Percentiles rank a stretch among this genome's conserved stretches.
phyloP scores from a whole-genome alignment of 2,329 filamentous ascomycete genomes.

The Falciphora oryzae region DNA sequence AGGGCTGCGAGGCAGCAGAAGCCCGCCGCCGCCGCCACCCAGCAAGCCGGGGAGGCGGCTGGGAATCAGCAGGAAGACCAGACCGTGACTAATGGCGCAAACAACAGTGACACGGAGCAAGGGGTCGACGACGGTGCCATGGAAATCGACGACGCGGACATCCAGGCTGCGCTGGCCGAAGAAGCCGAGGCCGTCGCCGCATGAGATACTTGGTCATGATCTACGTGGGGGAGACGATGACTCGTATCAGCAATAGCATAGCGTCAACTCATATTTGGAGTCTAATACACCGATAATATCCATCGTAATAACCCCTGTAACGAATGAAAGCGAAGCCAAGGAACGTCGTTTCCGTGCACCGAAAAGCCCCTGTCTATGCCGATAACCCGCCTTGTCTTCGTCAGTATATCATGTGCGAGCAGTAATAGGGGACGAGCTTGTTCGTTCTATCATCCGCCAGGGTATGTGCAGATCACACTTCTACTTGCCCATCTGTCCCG shows the following conservation, averaged over 20 bases:
- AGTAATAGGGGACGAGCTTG: too few species aligned
- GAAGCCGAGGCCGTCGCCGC: not conserved
- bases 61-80: not conserved
- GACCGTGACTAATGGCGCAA: not conserved
- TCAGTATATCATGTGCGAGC: too few species aligned
- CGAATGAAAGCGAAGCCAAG: not conserved
- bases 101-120: not conserved
- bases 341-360: not conserved
- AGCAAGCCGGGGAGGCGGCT: not conserved
- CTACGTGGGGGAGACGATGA: not conserved
- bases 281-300: not conserved
- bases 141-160: not conserved
- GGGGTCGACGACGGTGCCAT: not conserved
- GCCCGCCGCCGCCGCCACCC: too few species aligned
- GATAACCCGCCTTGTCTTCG: too few species aligned
- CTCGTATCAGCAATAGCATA: not conserved
- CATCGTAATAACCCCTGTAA: not conserved
- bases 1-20: slow-evolving; percentile 8
- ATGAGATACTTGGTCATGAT: not conserved
- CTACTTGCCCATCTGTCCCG: not conserved
- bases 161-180: not conserved
- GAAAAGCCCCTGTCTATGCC: not conserved
- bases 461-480: not conserved
- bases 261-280: not conserved
- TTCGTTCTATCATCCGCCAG: not conserved